These are phyloP conservation scores for Mercurialis annua DNA, from an alignment of 345 rosid species.

Conservation along the genomic window DNA sequence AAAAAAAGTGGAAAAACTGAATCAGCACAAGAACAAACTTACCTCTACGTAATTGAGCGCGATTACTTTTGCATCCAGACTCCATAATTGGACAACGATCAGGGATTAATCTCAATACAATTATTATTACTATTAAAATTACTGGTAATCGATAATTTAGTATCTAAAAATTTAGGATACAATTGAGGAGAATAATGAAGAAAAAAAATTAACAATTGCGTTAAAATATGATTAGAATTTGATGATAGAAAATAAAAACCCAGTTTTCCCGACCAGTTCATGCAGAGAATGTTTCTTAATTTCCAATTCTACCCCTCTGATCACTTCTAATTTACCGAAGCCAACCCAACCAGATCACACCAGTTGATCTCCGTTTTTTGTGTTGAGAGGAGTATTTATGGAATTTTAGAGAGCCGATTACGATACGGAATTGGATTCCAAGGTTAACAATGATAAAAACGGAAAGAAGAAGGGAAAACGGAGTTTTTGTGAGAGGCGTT, in stretches of 20 bases:
- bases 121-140: constrained; percentile 6
- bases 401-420: too few relatives aligned
- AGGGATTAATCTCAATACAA: constrained; percentile 19
- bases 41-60: constrained; percentile 66
- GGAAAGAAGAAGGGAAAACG: too few relatives aligned
- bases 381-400: too few relatives aligned
- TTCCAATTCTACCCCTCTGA: constrained; percentile 15
- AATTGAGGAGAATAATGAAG: constrained; percentile 87
- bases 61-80: constrained; percentile 64
- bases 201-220: constrained; percentile 69
- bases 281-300: constrained; percentile 48
- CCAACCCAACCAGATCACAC: too few relatives aligned
- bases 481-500: too few relatives aligned
- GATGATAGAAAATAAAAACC: constrained; percentile 44
- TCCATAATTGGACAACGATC: constrained; percentile 49
- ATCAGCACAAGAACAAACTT: neutral
- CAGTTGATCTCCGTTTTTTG: too few relatives aligned
- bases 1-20: too few relatives aligned
- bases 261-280: constrained; percentile 94
- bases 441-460: too few relatives aligned
- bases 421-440: too few relatives aligned
- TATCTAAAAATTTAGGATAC: constrained; percentile 42
- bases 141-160: constrained; percentile 28
- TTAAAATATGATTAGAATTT: constrained; percentile 66
- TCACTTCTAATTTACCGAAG: neutral